Percentiles rank a stretch among this genome's conserved stretches.
These are phyloP conservation scores for Pestalotiopsis sp. DNA, from an alignment of 2,329 filamentous ascomycete species.

Conservation along the genomic window DNA sequence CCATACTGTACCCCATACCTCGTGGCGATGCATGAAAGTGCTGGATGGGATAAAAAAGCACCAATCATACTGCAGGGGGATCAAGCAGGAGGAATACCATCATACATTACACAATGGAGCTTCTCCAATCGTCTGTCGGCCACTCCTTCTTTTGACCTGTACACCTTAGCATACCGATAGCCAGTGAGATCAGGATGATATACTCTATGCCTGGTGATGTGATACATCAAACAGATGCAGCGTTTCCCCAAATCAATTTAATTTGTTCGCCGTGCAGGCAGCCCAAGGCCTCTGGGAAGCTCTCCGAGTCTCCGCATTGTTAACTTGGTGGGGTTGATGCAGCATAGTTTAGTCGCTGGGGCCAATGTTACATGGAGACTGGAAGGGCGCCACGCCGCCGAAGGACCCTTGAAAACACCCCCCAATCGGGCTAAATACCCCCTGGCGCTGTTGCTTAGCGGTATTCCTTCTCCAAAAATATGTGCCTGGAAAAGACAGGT, in stretches of 20 bases:
- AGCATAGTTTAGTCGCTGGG: background rate
- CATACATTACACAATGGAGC: too few relatives aligned
- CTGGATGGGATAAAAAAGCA: slow-evolving; percentile 1
- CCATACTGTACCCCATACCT: background rate
- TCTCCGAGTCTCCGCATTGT: slow-evolving; percentile 1
- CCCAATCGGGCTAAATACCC: slow-evolving; percentile 11
- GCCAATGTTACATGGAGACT: background rate
- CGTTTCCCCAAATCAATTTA: background rate
- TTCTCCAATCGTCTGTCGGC: too few relatives aligned
- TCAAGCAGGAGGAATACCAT: background rate
- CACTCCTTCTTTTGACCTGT: too few relatives aligned
- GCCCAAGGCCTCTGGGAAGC: background rate
- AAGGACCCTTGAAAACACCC: slow-evolving; percentile 9
- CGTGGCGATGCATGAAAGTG: background rate
- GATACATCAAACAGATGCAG: too few relatives aligned
- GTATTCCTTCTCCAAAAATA: slow-evolving; percentile 8
- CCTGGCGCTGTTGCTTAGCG: slow-evolving; percentile 1
- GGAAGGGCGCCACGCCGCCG: background rate
- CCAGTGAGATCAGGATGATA: too few relatives aligned
- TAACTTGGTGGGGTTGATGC: background rate
- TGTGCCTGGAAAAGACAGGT: slow-evolving; percentile 15
- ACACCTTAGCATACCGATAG: too few relatives aligned
- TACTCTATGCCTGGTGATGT: too few relatives aligned
- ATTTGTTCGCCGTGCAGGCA: background rate
- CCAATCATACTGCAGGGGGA: background rate